phyloP scores from a whole-genome alignment of 2,329 filamentous ascomycete species.

The Xylariomycetidae sp. region DNA sequence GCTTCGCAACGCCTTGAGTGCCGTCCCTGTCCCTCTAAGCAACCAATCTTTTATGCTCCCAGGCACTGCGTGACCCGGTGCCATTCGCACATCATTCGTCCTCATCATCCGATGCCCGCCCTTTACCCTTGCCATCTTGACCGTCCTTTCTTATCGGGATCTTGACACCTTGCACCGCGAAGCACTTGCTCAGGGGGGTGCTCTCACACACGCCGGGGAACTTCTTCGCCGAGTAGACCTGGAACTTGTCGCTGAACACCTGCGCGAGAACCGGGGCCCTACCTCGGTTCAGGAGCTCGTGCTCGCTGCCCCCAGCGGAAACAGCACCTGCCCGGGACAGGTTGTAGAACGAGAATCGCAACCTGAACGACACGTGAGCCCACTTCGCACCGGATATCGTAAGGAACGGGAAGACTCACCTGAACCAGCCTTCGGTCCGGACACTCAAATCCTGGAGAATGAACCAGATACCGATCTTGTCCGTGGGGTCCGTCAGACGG shows the following conservation, averaged over 20 bases:
- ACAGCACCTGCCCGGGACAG: slow-evolving; percentile 52
- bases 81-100: slow-evolving; percentile 40
- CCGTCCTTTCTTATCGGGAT: slow-evolving; percentile 93
- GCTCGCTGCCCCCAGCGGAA: slow-evolving; percentile 30
- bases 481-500: slow-evolving; percentile 68
- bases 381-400: not conserved
- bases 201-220: slow-evolving; percentile 97
- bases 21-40: no score
- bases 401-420: slow-evolving; percentile 47
- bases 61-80: not conserved
- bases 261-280: slow-evolving; percentile 77
- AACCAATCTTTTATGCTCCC: no score
- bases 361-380: slow-evolving; percentile 30
- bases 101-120: slow-evolving; percentile 39
- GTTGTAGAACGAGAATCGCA: slow-evolving; percentile 74
- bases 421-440: slow-evolving; percentile 82
- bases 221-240: slow-evolving; percentile 95
- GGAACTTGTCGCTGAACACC: slow-evolving; percentile 82
- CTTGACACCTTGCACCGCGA: slow-evolving; percentile 91
- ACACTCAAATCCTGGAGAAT: slow-evolving; percentile 93
- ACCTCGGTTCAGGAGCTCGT: slow-evolving; percentile 59
- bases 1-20: no score
- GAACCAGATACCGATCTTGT: slow-evolving; percentile 91
- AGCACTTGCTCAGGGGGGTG: slow-evolving; percentile 83
- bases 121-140: slow-evolving; percentile 38